These are phyloP conservation scores for Juglanconis oblonga DNA, from an alignment of 2,329 filamentous ascomycete genomes.

Conservation along the genomic window DNA sequence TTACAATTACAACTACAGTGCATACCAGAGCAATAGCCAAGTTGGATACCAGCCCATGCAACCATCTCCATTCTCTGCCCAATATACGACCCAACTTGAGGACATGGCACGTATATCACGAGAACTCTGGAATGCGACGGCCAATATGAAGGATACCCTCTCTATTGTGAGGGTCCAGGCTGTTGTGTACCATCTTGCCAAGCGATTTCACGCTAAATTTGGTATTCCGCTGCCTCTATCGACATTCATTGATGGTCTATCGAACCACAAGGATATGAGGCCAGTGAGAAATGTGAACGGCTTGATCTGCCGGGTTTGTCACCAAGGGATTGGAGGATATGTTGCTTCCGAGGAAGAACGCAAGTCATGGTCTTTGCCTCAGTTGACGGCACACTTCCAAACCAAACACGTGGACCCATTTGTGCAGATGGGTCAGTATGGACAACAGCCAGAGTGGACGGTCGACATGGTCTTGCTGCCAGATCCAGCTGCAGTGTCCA, in stretches of 20 bases:
- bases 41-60: slow-evolving; percentile 23
- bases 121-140: slow-evolving; percentile 61
- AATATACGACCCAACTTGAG: slow-evolving; percentile 46
- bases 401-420: slow-evolving; percentile 35
- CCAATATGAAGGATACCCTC: slow-evolving; percentile 58
- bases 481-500: slow-evolving; percentile 29
- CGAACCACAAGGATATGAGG: slow-evolving; percentile 55
- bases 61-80: slow-evolving; percentile 32
- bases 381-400: slow-evolving; percentile 59
- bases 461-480: slow-evolving; percentile 45
- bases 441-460: slow-evolving; percentile 38
- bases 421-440: slow-evolving; percentile 20
- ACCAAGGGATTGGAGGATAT: slow-evolving; percentile 31
- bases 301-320: slow-evolving; percentile 55
- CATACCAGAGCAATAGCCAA: slow-evolving; percentile 23
- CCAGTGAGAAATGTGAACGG: slow-evolving; percentile 52
- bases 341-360: slow-evolving; percentile 28
- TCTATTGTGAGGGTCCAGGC: slow-evolving; percentile 61
- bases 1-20: slow-evolving; percentile 23
- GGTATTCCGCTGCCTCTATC: slow-evolving; percentile 52
- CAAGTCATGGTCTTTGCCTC: slow-evolving; percentile 52
- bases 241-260: slow-evolving; percentile 58
- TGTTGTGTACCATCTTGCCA: slow-evolving; percentile 61
- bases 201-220: slow-evolving; percentile 56
- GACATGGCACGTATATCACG: slow-evolving; percentile 53